Evolutionary conservation across 345 rosid species (phyloP).

Genomic region (Eucalyptus camaldulensis): DNA sequence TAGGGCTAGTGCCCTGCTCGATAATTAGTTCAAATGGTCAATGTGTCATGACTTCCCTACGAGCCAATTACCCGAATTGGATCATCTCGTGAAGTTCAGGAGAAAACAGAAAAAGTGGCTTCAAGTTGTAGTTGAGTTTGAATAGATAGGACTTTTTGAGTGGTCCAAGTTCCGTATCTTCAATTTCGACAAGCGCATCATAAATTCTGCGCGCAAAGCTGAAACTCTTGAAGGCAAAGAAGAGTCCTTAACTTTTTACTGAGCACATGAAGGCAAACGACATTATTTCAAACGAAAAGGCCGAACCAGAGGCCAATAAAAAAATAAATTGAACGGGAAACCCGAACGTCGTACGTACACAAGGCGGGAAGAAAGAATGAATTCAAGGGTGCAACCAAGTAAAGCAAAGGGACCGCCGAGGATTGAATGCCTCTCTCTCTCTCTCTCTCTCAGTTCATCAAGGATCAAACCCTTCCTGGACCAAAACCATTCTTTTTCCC

Average conservation of each 20-base stretch:
- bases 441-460: neutral
- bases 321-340: neutral
- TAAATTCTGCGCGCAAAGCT: neutral
- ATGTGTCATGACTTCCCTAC: neutral
- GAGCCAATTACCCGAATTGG: neutral
- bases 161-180: neutral
- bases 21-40: neutral
- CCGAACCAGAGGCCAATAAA: neutral
- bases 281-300: neutral
- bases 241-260: neutral
- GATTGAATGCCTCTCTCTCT: neutral
- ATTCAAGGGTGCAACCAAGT: neutral
- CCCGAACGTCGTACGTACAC: neutral
- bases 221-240: neutral
- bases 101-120: neutral
- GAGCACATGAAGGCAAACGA: neutral
- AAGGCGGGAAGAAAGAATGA: neutral
- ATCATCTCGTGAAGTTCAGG: neutral
- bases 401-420: neutral
- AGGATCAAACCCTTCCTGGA: neutral
- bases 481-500: neutral
- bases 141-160: neutral
- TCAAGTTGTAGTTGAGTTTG: neutral
- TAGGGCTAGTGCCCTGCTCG: neutral
- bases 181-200: neutral